A percentile compares a stretch with the other conserved stretches of the same genome.
Evolutionary conservation across 1,284 basidiomycete species (phyloP).

Genomic region (Ustilago shanxiensis): DNA sequence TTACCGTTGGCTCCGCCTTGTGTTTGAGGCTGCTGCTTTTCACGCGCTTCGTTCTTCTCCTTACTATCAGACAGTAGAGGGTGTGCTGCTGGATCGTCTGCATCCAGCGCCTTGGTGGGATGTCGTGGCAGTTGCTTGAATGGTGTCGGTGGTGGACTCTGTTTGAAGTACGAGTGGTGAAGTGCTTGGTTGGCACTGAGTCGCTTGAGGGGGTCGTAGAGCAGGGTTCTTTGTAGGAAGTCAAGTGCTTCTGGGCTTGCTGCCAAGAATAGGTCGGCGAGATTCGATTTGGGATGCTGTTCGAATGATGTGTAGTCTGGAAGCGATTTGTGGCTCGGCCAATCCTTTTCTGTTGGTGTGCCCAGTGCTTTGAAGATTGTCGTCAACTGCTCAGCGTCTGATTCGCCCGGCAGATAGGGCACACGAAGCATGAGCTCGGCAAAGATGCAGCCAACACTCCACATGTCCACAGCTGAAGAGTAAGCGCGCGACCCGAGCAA

Average conservation of each 20-base stretch:
- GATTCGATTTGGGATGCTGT: constrained; percentile 80
- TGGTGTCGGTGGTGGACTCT: constrained; percentile 58
- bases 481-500: constrained; percentile 90
- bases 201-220: constrained; percentile 87
- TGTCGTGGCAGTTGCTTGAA: constrained; percentile 60
- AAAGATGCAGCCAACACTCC: constrained; percentile 96
- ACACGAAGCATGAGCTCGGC: constrained; percentile 95
- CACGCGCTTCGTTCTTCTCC: constrained; percentile 50
- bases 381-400: constrained; percentile 94
- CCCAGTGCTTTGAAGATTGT: constrained; percentile 94
- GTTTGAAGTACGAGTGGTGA: constrained; percentile 64
- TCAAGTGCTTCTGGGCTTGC: constrained; percentile 89
- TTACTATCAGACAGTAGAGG: constrained; percentile 54
- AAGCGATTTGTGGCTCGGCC: constrained; percentile 84
- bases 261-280: constrained; percentile 89
- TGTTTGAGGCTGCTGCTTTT: constrained; percentile 22
- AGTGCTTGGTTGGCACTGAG: constrained; percentile 76
- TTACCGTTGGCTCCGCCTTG: constrained; percentile 16
- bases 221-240: constrained; percentile 82
- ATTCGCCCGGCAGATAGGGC: constrained; percentile 91
- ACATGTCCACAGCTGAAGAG: constrained; percentile 87
- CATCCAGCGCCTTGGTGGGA: constrained; percentile 46
- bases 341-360: constrained; percentile 93
- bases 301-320: constrained; percentile 61
- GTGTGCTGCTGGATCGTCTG: constrained; percentile 38